Percentiles rank a stretch among this genome's conserved stretches.
These are phyloP conservation scores for Aspergillus ruber DNA, from an alignment of 2,329 filamentous ascomycete species.

Conservation along the genomic window DNA sequence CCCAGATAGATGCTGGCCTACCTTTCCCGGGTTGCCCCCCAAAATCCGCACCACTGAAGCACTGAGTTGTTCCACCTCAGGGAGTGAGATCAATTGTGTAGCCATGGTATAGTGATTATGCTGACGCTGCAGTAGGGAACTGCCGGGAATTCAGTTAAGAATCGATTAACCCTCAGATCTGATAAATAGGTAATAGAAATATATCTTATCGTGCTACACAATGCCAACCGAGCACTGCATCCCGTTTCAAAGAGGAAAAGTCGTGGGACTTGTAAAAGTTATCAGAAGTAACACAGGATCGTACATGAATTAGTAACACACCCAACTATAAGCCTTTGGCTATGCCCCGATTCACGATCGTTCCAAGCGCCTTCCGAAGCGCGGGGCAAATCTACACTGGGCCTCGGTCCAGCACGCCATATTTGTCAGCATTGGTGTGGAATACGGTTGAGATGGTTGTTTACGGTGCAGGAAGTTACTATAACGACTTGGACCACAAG, in stretches of 20 bases:
- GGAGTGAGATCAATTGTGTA: constrained; percentile 56
- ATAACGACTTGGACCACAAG: not conserved
- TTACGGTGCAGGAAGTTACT: too few species aligned
- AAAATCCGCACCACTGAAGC: constrained; percentile 74
- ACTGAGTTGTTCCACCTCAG: constrained; percentile 70
- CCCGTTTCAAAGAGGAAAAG: too few species aligned
- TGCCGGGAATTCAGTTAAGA: too few species aligned
- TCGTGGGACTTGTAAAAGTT: too few species aligned
- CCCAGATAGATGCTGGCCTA: constrained; percentile 23
- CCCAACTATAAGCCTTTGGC: not conserved
- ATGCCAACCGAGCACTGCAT: too few species aligned
- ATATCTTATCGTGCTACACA: too few species aligned
- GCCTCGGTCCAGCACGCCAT: constrained; percentile 14
- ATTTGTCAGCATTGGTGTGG: not conserved
- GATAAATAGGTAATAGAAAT: too few species aligned
- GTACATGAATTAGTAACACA: not conserved
- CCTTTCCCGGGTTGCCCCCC: constrained; percentile 84
- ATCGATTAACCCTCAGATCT: too few species aligned
- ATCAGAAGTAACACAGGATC: not conserved
- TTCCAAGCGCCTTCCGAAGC: not conserved
- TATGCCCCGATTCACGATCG: not conserved
- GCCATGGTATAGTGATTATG: constrained; percentile 44
- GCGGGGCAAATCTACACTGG: constrained; percentile 1
- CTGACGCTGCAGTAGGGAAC: not conserved
- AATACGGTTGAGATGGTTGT: not conserved